Base-by-base conservation (phyloP, 2,329 filamentous ascomycete species). In the Beauveria bassiana region DNA sequence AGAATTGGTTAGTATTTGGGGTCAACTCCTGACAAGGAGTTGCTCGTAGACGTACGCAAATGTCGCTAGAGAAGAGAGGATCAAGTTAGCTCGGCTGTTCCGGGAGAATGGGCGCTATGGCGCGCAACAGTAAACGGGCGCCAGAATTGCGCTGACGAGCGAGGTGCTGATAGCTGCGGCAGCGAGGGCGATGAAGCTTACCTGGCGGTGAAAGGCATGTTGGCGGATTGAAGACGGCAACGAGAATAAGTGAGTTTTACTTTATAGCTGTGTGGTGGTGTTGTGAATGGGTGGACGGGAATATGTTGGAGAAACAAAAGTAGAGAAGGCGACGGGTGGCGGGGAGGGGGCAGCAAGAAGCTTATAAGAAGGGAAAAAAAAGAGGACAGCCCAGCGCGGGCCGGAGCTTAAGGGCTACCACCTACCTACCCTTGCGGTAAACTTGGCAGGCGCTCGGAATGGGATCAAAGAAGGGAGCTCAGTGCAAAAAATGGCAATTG, bases 161-260 rank as follows among this genome's bases (percentile, higher is more conserved):
- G 18, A 6, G 20, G n/a, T 24, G 43, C 20, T 47, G 45, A 14
- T 22, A 51, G n/a, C 28, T 40, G 50, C 20, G 51, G 43, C 16
- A 42, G 31, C 34, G 16, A 46, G 47, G 26, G 18, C 55, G 50
- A 43, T 26, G 52, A 51, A 34, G 65, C 78, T 73, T 80, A 84
- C 81, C 80, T 83, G 56, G 75, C 77, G 70, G 82, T 85, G 79
- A 85, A 82, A 77, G 82, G 72, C 82, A 85, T 85, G 66, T 61
- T 82, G 76, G 64, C 64, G 67, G 64, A 66, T 51, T 64, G 20
- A 61, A 38, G 34, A 61, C 42, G 20, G 47, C 31, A 24, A 50
- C 40, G 51, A 28, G n/a, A 46, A 14, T 51, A 28, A 22, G 40
- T 49, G 40, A 34, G 18, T 20, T 14, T 51, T 51, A 28, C 20